Evolutionary conservation across 2,329 filamentous ascomycete genomes (phyloP), one percentile per base, ranked within the genome.

Genomic region (Didymella pomorum): DNA sequence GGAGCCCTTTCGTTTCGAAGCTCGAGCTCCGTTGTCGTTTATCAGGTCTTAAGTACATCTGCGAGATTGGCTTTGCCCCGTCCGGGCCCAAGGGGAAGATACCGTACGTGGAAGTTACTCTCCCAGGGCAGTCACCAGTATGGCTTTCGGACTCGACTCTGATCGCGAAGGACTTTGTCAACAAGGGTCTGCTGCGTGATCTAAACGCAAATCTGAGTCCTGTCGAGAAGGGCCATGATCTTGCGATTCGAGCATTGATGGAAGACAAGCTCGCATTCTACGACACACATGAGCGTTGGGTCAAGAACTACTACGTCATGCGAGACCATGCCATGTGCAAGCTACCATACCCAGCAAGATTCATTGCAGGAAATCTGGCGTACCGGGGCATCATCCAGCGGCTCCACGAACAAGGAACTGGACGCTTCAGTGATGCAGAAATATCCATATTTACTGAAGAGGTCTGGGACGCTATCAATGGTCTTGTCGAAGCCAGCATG

Each of bases 1-100:
- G 84, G 84, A 88, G 86, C 0, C 86, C 86, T 10, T 89, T 87
- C 63, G 85, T 87, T 51, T 83, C 76, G 43, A 89, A 89, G 70
- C 77, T 89, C 50, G 87, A 89, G 68, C 79, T 84, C 18, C 84
- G 86, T 14, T 78, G 89, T 6, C 86, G 87, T 14, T 81, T 87
- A 62, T 79, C 79, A 2, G 70, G 73, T 1, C 48, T 87, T 2
- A 37, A 71, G 0, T 89, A 89, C 71, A 66, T 62, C 16, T 67
- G 73, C 4, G 81, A 75, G 2, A 61, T 62, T 3, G 86, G 86
- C 1, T 83, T 82, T 0, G 70, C 79, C 0, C 67, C 63, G 39
- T 70, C 74, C 0, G 82, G 79, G 0, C 86, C 87, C 0, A 80
- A 78, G 48, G 84, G 85, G 39, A 89, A 89, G 72, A 82, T 89